Base-by-base conservation (phyloP, 1,284 basidiomycete genomes). In the Inonotus obliquus region DNA sequence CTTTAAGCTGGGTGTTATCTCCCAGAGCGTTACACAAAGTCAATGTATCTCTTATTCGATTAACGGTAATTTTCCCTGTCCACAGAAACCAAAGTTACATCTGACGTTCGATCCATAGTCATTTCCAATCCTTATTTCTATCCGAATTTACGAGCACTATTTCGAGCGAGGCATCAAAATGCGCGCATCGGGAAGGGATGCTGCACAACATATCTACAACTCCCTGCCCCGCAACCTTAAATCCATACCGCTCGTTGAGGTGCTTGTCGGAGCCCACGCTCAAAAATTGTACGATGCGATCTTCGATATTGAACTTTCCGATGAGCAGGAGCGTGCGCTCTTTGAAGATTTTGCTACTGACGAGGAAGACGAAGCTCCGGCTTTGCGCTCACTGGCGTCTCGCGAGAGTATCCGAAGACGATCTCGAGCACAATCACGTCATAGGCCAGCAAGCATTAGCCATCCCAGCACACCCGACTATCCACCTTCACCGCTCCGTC, bases 31-130 rank as follows among this genome's bases (percentile, higher is more conserved):
- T 96, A 23, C 94, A 96, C 70, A 81, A 86, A 0, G 76, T 82
- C 44, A 95, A 95, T 68, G 92, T 95, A 1, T 86, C 92, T 69
- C 77, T 92, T 54, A 93, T 96, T 72, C 89, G 86, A 66, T 63
- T 89, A 7, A 94, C 92, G 9, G 87, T 81, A 62, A 66, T 73
- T 61, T 11, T 64, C 47, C 10, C 23, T 29, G 17, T 4, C 11
- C 4, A 21, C 25, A 21, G 7, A 19, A 39, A 38, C 23, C 25
- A 14, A 35, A n/a, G 23, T 25, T n/a, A 13, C 17, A 29, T 44
- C 23, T 17, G n/a, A 37, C 37, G 48, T 55, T n/a, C 11, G 37
- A 54, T 14, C 51, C 58, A 13, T 65, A 88, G 82, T 85, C 85
- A 13, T 87, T 96, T 69, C 94, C 93, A 0, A 83, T 88, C 59